Percentiles rank a stretch among this genome's conserved stretches.
Evolutionary conservation across 345 rosid species (phyloP).

Genomic region (Lagerstroemia speciosa): DNA sequence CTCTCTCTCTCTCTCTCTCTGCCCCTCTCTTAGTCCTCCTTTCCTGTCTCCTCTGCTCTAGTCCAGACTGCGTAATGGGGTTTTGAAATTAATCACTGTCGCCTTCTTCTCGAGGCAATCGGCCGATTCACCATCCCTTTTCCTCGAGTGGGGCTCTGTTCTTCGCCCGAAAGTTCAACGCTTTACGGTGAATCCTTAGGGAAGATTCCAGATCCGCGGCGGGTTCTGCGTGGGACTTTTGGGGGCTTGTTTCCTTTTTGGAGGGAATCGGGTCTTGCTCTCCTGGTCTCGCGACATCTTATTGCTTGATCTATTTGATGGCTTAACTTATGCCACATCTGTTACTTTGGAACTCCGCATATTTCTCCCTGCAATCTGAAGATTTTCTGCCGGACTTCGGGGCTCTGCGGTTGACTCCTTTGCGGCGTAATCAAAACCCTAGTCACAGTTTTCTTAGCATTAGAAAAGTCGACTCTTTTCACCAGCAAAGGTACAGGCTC

Average conservation of each 20-base stretch:
- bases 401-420: neutral
- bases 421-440: neutral
- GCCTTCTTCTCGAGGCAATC: neutral
- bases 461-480: neutral
- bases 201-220: neutral
- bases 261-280: neutral
- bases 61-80: slow-evolving; percentile 7
- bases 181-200: neutral
- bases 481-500: neutral
- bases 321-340: neutral
- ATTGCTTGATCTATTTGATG: neutral
- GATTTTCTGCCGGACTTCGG: neutral
- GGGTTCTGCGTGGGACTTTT: slow-evolving; percentile 7
- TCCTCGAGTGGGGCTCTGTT: neutral
- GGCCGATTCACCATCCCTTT: neutral
- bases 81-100: slow-evolving; percentile 1
- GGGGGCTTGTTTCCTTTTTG: neutral
- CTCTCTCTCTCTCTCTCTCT: slow-evolving; percentile 6
- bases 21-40: neutral
- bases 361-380: neutral
- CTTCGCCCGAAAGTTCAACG: neutral
- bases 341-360: neutral
- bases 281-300: neutral
- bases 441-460: neutral
- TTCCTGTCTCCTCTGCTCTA: neutral